Percentiles rank a stretch among this genome's conserved stretches.
Evolutionary conservation across 768 basidiomycete species (phyloP).

Genomic region (Gyrodon lividus): DNA sequence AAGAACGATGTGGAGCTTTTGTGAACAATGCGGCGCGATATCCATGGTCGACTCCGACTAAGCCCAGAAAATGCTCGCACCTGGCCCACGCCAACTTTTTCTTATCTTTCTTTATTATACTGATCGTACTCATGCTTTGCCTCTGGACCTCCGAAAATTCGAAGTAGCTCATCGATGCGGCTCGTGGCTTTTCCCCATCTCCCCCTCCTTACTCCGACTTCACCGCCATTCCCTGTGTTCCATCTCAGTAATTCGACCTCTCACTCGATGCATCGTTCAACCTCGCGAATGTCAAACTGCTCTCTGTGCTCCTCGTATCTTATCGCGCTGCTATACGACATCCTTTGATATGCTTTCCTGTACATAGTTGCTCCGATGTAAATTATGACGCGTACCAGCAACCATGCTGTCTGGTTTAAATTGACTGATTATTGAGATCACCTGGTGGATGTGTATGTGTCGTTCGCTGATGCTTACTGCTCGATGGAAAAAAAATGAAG

Average conservation of each 20-base stretch:
- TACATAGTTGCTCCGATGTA: constrained; percentile 33
- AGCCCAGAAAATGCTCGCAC: constrained; percentile 2
- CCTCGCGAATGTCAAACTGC: constrained; percentile 16
- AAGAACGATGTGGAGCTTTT: constrained; percentile 82
- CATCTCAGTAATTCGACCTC: constrained; percentile 14
- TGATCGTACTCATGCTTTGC: constrained; percentile 29
- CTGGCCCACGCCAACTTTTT: constrained; percentile 16
- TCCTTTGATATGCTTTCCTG: constrained; percentile 26
- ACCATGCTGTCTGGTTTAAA: constrained; percentile 10
- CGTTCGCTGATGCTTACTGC: not conserved
- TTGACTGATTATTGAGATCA: not conserved
- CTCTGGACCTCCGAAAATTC: constrained; percentile 26
- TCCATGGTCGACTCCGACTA: constrained; percentile 82
- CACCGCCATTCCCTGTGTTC: constrained; percentile 11
- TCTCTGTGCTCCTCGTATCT: constrained; percentile 16
- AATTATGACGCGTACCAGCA: constrained; percentile 13
- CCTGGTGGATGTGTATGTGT: no score
- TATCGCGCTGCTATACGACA: constrained; percentile 21
- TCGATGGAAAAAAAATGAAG: no score
- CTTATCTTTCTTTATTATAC: constrained; percentile 32
- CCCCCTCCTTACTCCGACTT: constrained; percentile 12
- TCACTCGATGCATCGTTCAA: constrained; percentile 24
- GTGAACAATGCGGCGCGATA: constrained; percentile 86
- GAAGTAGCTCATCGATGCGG: constrained; percentile 24
- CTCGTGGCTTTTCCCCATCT: constrained; percentile 13